Evolutionary conservation across 2,329 filamentous ascomycete species (phyloP).

Genomic region (Didymella arachidicola): DNA sequence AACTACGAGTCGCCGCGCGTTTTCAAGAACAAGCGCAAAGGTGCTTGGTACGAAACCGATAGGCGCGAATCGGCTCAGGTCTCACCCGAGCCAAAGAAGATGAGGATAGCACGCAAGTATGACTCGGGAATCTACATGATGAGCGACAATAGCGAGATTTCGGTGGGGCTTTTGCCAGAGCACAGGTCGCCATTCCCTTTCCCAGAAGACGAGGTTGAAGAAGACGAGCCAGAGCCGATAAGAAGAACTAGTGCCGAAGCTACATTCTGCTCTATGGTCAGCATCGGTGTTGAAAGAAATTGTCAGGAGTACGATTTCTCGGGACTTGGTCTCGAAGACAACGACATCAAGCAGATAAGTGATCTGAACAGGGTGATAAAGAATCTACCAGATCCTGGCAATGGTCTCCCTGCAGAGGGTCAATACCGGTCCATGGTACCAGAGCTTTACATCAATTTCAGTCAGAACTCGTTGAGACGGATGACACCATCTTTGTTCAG

Average conservation of each 20-base stretch:
- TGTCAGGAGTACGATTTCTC: slow-evolving; percentile 28
- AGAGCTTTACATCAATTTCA: slow-evolving; percentile 34
- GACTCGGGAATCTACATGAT: slow-evolving; percentile 46
- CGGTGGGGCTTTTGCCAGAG: slow-evolving; percentile 21
- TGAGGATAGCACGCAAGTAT: slow-evolving; percentile 40
- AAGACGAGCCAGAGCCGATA: slow-evolving; percentile 12
- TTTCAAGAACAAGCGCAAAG: slow-evolving; percentile 44
- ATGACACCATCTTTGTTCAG: slow-evolving; percentile 38
- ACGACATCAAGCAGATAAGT: slow-evolving; percentile 36
- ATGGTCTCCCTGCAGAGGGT: slow-evolving; percentile 35
- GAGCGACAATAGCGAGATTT: slow-evolving; percentile 38
- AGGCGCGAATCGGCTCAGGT: slow-evolving; percentile 25
- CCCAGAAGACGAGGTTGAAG: slow-evolving; percentile 7
- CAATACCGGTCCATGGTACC: slow-evolving; percentile 45
- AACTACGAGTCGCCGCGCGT: slow-evolving; percentile 46
- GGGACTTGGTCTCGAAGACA: slow-evolving; percentile 26
- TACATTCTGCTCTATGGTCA: slow-evolving; percentile 25
- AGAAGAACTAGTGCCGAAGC: slow-evolving; percentile 13
- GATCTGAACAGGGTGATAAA: slow-evolving; percentile 39
- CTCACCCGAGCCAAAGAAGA: slow-evolving; percentile 34
- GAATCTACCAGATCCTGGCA: slow-evolving; percentile 32
- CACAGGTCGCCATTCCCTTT: slow-evolving; percentile 29
- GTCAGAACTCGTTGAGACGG: slow-evolving; percentile 30
- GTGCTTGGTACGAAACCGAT: slow-evolving; percentile 41
- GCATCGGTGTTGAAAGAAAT: slow-evolving; percentile 27